Conservation (phyloP, 768 basidiomycete genomes). For the Kwoniella heveanensis region DNA sequence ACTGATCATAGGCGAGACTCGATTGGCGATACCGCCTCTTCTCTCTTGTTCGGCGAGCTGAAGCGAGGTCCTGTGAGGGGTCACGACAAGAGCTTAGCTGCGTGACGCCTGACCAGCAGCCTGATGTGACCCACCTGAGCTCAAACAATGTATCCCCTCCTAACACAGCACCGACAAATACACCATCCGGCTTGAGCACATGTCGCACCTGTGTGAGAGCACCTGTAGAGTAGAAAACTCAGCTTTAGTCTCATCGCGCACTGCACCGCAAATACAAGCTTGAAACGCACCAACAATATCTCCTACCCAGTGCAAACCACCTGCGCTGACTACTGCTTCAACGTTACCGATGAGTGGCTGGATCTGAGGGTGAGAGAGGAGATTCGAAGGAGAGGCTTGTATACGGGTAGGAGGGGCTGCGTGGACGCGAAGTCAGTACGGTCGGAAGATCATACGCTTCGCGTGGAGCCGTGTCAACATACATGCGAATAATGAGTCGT, state of each 20-base stretch:
- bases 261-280: neutral
- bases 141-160: constrained; percentile 97
- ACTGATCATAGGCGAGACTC: constrained; percentile 98
- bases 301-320: constrained; percentile 95
- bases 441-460: too few species aligned
- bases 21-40: constrained; percentile 94
- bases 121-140: constrained; percentile 62
- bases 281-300: constrained; percentile 82
- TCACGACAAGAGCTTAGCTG: neutral
- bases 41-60: constrained; percentile 92
- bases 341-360: constrained; percentile 66
- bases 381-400: constrained; percentile 78
- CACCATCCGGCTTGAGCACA: constrained; percentile 82
- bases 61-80: constrained; percentile 74
- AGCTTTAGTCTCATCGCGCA: neutral
- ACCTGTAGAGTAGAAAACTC: constrained; percentile 60
- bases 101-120: neutral
- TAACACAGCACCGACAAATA: constrained; percentile 91
- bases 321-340: constrained; percentile 87
- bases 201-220: constrained; percentile 82
- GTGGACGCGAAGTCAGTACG: constrained; percentile 7
- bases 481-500: constrained; percentile 81
- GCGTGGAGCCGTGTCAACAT: constrained; percentile 22
- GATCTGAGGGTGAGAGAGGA: constrained; percentile 65
- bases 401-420: constrained; percentile 76